phyloP scores from a whole-genome alignment of 2,329 filamentous ascomycete genomes.

The Epichloe gansuensis region DNA sequence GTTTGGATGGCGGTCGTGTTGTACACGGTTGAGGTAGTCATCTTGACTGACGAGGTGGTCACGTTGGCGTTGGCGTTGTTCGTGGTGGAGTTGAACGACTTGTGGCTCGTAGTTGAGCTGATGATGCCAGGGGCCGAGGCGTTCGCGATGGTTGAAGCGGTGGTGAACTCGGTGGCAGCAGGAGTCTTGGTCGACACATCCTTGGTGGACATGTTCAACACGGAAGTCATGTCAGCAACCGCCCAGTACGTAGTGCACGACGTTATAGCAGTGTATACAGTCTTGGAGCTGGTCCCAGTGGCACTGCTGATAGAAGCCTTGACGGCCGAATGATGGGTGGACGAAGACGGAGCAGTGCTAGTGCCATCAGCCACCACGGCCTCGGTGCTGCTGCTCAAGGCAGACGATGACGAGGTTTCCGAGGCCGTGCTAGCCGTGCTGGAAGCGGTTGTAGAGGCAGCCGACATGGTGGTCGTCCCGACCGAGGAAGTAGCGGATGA shows the following conservation, averaged over 20 bases:
- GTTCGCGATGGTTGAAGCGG: too few relatives aligned
- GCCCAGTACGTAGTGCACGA: too few relatives aligned
- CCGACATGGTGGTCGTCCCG: constrained; percentile 5
- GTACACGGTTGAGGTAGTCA: constrained; percentile 22
- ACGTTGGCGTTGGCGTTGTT: too few relatives aligned
- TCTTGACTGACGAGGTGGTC: too few relatives aligned
- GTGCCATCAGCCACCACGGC: neutral
- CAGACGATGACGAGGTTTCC: neutral
- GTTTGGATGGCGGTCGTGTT: constrained; percentile 29
- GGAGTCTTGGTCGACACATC: neutral
- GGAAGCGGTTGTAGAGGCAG: constrained; percentile 2
- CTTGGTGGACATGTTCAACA: neutral
- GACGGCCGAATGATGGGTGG: neutral
- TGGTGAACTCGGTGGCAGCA: too few relatives aligned
- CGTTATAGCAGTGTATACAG: too few relatives aligned
- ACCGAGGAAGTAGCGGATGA: too few relatives aligned
- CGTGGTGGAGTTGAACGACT: neutral
- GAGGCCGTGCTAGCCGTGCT: constrained; percentile 1
- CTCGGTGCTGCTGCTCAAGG: neutral
- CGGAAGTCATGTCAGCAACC: neutral
- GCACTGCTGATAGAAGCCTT: neutral
- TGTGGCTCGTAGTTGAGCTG: neutral
- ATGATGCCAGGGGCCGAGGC: too few relatives aligned
- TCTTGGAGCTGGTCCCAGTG: too few relatives aligned
- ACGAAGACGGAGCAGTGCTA: neutral